Percentiles rank a stretch among this genome's conserved stretches.
phyloP scores from a whole-genome alignment of 768 basidiomycete species.

The Hericium coralloides region DNA sequence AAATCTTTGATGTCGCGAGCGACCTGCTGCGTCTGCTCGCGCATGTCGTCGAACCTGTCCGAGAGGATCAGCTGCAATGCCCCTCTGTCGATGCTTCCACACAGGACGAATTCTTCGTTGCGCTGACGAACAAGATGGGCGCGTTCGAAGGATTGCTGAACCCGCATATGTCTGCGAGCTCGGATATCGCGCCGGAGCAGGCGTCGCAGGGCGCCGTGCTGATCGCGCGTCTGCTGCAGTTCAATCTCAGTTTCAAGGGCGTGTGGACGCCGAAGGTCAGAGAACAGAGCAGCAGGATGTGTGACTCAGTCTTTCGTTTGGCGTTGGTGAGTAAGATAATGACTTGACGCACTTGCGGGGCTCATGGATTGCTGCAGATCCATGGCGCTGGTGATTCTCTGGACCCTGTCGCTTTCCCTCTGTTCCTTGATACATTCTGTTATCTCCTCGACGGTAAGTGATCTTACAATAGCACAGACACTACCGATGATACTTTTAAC shows the following conservation, averaged over 20 bases:
- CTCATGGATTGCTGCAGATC: constrained; percentile 28
- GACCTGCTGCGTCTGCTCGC: constrained; percentile 64
- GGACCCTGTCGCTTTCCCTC: constrained; percentile 50
- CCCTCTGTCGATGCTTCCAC: constrained; percentile 42
- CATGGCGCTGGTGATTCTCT: constrained; percentile 44
- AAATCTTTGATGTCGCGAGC: constrained; percentile 33
- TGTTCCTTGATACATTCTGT: constrained; percentile 66
- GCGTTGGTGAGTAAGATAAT: constrained; percentile 8
- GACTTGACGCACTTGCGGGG: not conserved
- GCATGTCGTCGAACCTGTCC: constrained; percentile 58
- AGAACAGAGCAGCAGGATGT: constrained; percentile 35
- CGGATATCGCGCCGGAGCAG: constrained; percentile 10
- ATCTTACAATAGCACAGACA: not conserved
- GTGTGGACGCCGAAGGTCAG: constrained; percentile 46
- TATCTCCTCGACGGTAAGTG: constrained; percentile 64
- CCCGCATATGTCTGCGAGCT: constrained; percentile 13
- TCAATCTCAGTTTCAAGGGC: constrained; percentile 56
- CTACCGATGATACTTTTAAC: not conserved
- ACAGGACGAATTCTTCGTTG: constrained; percentile 50
- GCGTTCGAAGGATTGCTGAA: constrained; percentile 21
- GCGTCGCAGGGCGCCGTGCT: constrained; percentile 39
- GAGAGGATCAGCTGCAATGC: constrained; percentile 33
- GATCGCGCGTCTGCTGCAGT: constrained; percentile 61
- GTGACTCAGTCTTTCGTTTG: constrained; percentile 31
- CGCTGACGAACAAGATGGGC: constrained; percentile 38